Evolutionary conservation across 1,284 basidiomycete genomes (phyloP).

Genomic region (Earliella scabrosa): DNA sequence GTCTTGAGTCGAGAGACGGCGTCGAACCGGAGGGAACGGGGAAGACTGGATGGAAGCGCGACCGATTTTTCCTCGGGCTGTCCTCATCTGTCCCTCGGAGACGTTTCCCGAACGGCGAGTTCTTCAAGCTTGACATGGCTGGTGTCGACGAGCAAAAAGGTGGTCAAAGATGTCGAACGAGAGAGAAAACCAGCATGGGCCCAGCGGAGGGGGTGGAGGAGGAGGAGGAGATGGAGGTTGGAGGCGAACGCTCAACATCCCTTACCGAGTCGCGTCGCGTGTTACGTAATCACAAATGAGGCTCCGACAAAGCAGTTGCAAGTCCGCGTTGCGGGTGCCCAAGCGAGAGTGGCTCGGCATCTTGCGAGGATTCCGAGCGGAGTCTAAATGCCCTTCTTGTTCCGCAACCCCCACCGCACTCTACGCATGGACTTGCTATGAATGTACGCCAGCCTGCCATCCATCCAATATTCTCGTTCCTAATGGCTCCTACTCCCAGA

Average conservation of each 20-base stretch:
- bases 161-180: constrained; percentile 19
- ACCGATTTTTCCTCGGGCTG: constrained; percentile 53
- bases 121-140: constrained; percentile 73
- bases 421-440: constrained; percentile 39
- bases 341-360: constrained; percentile 19
- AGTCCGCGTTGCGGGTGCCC: neutral
- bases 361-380: constrained; percentile 32
- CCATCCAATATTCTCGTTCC: constrained; percentile 26
- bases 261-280: constrained; percentile 30
- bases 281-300: constrained; percentile 22
- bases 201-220: constrained; percentile 5
- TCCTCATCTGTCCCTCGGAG: constrained; percentile 65
- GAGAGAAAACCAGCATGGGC: constrained; percentile 31
- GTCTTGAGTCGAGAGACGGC: constrained; percentile 57
- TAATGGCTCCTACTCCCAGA: constrained; percentile 45
- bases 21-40: constrained; percentile 49
- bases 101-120: constrained; percentile 80
- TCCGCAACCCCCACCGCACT: constrained; percentile 31
- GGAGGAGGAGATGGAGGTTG: constrained; percentile 21
- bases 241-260: constrained; percentile 16
- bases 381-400: constrained; percentile 39
- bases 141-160: constrained; percentile 20
- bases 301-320: constrained; percentile 6
- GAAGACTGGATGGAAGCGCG: constrained; percentile 59
- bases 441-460: constrained; percentile 44